phyloP scores from a whole-genome alignment of 2,329 filamentous ascomycete species.

The Penicillium digitatum region DNA sequence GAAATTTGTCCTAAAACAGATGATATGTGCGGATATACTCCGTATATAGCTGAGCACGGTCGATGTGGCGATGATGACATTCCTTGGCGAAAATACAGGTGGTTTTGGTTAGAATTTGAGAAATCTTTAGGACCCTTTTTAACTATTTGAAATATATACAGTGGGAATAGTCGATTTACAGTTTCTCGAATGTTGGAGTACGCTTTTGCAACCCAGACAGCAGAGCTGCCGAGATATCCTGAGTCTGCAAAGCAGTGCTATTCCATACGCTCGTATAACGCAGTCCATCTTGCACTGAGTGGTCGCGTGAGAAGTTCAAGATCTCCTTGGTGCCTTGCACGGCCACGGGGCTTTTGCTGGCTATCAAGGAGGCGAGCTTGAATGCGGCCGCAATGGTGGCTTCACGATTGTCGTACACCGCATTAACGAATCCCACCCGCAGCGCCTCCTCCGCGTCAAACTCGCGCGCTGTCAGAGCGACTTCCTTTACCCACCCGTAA shows the following conservation, averaged over 20 bases:
- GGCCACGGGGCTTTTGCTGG: constrained; percentile 80
- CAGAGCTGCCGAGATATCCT: constrained; percentile 71
- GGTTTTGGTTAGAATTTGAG: neutral
- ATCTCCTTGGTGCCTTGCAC: constrained; percentile 85
- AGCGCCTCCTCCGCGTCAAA: constrained; percentile 46
- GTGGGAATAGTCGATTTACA: constrained; percentile 36
- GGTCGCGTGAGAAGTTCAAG: constrained; percentile 75
- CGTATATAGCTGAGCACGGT: neutral
- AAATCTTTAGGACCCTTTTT: too few relatives aligned
- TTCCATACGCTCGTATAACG: constrained; percentile 89
- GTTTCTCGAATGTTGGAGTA: constrained; percentile 78
- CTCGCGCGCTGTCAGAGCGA: constrained; percentile 42
- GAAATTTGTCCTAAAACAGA: neutral
- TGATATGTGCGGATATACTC: neutral
- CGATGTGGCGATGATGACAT: neutral
- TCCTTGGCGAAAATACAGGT: neutral
- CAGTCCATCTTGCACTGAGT: constrained; percentile 71
- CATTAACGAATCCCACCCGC: constrained; percentile 44
- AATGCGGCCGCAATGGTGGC: constrained; percentile 61
- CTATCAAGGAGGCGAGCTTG: constrained; percentile 62
- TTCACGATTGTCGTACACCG: constrained; percentile 50
- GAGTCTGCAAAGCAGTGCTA: constrained; percentile 72
- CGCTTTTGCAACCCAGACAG: constrained; percentile 72
- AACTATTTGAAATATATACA: too few relatives aligned
- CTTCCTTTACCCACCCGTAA: constrained; percentile 49